Conservation (phyloP, 1,139 yeast species). For the Suhomyces maxii region DNA sequence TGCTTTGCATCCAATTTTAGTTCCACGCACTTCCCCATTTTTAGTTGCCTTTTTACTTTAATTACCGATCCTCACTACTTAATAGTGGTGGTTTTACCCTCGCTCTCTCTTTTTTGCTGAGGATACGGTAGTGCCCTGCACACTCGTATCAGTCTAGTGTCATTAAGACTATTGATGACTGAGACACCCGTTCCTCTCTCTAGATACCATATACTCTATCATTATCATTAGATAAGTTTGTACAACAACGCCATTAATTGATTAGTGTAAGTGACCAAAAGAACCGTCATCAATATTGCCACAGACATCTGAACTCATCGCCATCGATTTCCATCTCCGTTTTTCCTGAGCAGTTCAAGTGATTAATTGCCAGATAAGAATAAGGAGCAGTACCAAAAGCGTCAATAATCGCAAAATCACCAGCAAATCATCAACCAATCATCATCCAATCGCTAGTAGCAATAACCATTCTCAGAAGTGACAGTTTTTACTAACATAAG, state of each 20-base stretch:
- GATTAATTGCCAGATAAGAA: no score
- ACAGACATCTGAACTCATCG: not conserved
- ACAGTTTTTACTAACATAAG: not conserved
- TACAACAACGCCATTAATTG: slow-evolving; percentile 1
- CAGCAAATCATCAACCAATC: not conserved
- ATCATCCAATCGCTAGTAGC: not conserved
- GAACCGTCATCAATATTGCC: not conserved
- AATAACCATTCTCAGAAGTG: not conserved
- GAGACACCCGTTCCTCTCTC: not conserved
- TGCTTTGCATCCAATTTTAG: not conserved
- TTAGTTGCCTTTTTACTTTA: no score
- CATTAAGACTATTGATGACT: slow-evolving; percentile 4
- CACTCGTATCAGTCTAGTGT: slow-evolving; percentile 2
- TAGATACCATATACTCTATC: not conserved
- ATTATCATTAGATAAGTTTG: slow-evolving; percentile 3
- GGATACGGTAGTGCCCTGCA: slow-evolving; percentile 4
- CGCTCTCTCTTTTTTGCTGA: no score
- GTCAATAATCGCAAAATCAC: no score
- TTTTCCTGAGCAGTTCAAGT: no score
- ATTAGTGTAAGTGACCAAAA: slow-evolving; percentile 1
- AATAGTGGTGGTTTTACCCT: not conserved
- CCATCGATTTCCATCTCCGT: not conserved
- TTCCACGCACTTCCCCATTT: not conserved
- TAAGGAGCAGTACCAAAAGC: no score
- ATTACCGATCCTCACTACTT: not conserved